Evolutionary conservation across 257 asterid genomes (phyloP), one percentile per base, ranked within the genome.

Genomic region (Oldenlandia corymbosa): DNA sequence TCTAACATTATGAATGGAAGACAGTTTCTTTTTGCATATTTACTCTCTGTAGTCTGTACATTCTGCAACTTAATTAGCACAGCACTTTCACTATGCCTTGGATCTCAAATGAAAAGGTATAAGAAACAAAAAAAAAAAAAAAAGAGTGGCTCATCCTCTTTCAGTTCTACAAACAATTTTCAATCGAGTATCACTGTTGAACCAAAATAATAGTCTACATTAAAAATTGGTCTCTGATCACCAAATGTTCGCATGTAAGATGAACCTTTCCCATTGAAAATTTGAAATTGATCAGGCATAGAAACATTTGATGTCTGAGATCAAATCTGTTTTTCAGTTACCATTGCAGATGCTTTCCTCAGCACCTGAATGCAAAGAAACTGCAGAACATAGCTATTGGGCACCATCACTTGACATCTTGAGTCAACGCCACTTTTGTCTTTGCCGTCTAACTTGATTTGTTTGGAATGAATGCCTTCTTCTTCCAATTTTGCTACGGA

Each of bases 391-490:
- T 31, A 12, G 66, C 66, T 42, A 50, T 64, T 59, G 49, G 60
- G 66, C 62, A 74, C 62, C 78, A 69, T 67, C 37, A 75, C 47
- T 72, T 68, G 78, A 48, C 78, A 36, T 46, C 66, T 48, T 47
- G 68, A 71, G 68, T 62, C 71, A n/a, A 45, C 24, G 42, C 62
- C 31, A 37, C 23, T 42, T 43, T 58, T 16, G 59, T 43, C 52
- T 30, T 62, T 45, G 13, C 20, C 50, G 32, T 41, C 64, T 14
- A 26, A 21, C 59, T 53, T 66, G 42, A 47, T 45, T 54, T 52
- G 64, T 39, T 28, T 26, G 36, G 68, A 46, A 64, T 51, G 50
- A 56, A 69, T 69, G 18, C 43, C 67, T 58, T 75, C 56, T 24
- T 41, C 58, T 55, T 50, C 72, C 68, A 32, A 3, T 54, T 50